Base-by-base conservation (phyloP, 2,329 filamentous ascomycete species). In the Penicillium sumatraense region DNA sequence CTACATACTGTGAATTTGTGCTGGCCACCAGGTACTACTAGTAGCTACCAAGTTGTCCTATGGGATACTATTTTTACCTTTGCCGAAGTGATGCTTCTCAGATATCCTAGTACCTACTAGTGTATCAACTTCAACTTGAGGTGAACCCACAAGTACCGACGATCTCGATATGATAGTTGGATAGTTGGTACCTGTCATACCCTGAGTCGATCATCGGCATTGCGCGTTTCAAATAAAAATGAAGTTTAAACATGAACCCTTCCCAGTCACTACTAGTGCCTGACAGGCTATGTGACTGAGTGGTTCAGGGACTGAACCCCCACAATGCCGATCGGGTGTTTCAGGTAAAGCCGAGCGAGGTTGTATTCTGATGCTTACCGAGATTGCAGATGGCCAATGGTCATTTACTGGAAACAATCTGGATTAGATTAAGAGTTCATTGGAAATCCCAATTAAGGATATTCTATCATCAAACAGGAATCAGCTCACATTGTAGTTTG, bases 271-370 rank as follows among this genome's bases (percentile, higher is more conserved):
- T n/a, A n/a, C n/a, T n/a, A n/a, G n/a, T n/a, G n/a, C n/a, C n/a
- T n/a, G n/a, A n/a, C n/a, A n/a, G n/a, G n/a, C n/a, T n/a, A n/a
- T 16, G 35, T 21, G 13, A 36, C 16, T 29, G 23, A 20, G 23
- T 27, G 38, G 20, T 48, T 33, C 46, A 44, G 40, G 50, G 51
- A 42, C 18, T 33, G 45, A 29, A 14, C 29, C 16, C 41, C 42
- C 33, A 35, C 46, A 46, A n/a, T 50, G 54, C 35, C 35, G 54
- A 57, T 57, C 51, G 42, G 27, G 16, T 14, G 48, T 55, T 55
- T 55, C 48, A 48, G 48, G 23, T 24, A 14, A 2, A 33, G 40
- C 33, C 49, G 45, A 33, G 20, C 46, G 45, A 33, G 26, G 21
- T 53, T 10, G 42, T 45, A 44, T 27, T 16, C 20, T 14, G 11